phyloP scores from a whole-genome alignment of 1,139 yeast genomes.

The Candida dubliniensis region DNA sequence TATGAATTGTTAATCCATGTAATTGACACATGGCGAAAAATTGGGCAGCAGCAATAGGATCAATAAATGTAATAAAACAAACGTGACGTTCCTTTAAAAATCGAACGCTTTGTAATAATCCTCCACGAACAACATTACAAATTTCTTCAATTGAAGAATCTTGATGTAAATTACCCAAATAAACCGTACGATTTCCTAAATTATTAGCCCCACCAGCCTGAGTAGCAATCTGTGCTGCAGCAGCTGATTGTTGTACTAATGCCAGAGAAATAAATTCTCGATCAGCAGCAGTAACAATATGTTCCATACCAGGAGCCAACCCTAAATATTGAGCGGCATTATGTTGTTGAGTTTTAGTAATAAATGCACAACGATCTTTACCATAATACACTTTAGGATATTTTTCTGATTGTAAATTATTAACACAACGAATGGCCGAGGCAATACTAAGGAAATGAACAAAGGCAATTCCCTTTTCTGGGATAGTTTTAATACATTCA shows the following conservation, averaged over 20 bases:
- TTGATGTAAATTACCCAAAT: conserved; percentile 82
- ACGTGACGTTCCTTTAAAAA: conserved; percentile 79
- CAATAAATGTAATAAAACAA: conserved; percentile 89
- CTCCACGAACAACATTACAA: conserved; percentile 93
- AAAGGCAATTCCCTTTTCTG: conserved; percentile 62
- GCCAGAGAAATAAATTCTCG: conserved; percentile 61
- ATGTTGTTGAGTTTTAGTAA: conserved; percentile 93
- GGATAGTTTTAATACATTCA: conserved; percentile 56
- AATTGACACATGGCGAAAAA: conserved; percentile 85
- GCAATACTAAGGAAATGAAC: conserved; percentile 59
- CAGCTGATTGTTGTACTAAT: conserved; percentile 64
- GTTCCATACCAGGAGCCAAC: conserved; percentile 86
- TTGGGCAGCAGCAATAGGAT: conserved; percentile 90
- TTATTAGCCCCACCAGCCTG: conserved; percentile 77
- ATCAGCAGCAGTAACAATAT: conserved; percentile 78
- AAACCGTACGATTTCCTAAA: conserved; percentile 88
- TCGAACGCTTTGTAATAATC: conserved; percentile 72
- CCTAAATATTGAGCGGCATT: conserved; percentile 96
- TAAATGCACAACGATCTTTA: conserved; percentile 67
- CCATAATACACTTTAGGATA: conserved; percentile 61
- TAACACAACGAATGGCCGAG: conserved; percentile 60
- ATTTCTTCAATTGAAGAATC: conserved; percentile 88
- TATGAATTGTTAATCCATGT: conserved; percentile 79
- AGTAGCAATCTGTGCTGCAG: conserved; percentile 73
- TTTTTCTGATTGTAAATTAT: conserved; percentile 50